Evolutionary conservation across 2,329 filamentous ascomycete genomes (phyloP).

Genomic region (Colletotrichum musae): DNA sequence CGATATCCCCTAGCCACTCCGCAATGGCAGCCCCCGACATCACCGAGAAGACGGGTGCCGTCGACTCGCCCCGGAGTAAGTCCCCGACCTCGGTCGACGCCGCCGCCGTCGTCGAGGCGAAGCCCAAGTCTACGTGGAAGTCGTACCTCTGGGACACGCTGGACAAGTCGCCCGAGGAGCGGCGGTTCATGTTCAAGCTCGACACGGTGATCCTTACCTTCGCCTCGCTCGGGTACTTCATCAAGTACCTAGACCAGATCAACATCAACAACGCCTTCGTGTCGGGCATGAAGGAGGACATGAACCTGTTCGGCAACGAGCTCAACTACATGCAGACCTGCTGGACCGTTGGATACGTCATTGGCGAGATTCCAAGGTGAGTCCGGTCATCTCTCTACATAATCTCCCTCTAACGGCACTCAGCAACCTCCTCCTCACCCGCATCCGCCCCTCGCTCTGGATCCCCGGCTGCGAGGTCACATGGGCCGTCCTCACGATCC

Average conservation of each 20-base stretch:
- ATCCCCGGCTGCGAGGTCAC: slow-evolving; percentile 49
- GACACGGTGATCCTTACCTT: slow-evolving; percentile 55
- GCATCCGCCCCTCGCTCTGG: slow-evolving; percentile 48
- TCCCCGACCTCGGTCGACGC: slow-evolving; percentile 9
- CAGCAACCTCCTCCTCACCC: slow-evolving; percentile 53
- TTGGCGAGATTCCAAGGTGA: slow-evolving; percentile 48
- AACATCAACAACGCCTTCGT: slow-evolving; percentile 54
- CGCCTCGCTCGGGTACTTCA: slow-evolving; percentile 49
- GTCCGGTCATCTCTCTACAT: not conserved
- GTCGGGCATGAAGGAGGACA: slow-evolving; percentile 47
- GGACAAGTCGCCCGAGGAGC: slow-evolving; percentile 58
- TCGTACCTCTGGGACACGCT: slow-evolving; percentile 66
- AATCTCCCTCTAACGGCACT: slow-evolving; percentile 21
- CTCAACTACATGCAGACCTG: slow-evolving; percentile 47
- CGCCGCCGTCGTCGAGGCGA: slow-evolving; percentile 44
- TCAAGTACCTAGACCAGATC: slow-evolving; percentile 50
- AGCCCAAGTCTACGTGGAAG: slow-evolving; percentile 58
- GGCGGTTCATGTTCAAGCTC: slow-evolving; percentile 58
- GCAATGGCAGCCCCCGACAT: slow-evolving; percentile 28
- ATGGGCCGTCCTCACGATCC: slow-evolving; percentile 52
- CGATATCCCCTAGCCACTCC: too few relatives aligned
- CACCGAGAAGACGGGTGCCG: slow-evolving; percentile 9
- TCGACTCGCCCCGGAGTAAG: slow-evolving; percentile 28
- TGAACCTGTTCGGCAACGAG: slow-evolving; percentile 47
- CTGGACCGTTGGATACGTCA: slow-evolving; percentile 46